Percentiles rank a stretch among this genome's conserved stretches.
phyloP scores from a whole-genome alignment of 768 basidiomycete species.

The Xerocomellus intermedius region DNA sequence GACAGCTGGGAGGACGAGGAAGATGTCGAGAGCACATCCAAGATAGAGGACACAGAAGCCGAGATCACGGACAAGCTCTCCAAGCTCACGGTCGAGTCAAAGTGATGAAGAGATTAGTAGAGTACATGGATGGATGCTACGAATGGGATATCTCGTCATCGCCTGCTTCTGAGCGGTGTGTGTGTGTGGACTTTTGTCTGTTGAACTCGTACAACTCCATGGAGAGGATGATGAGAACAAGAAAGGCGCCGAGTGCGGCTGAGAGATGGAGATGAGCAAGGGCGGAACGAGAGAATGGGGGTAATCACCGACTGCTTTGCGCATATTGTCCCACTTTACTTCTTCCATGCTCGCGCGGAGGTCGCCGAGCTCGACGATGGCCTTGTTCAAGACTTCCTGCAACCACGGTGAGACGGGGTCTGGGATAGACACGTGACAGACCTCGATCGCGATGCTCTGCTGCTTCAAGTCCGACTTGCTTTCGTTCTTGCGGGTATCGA shows the following conservation, averaged over 20 bases:
- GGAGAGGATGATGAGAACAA: conserved; percentile 63
- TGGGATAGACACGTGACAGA: conserved; percentile 25
- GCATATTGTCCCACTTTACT: conserved; percentile 87
- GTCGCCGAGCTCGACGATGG: conserved; percentile 72
- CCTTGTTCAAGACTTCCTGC: conserved; percentile 74
- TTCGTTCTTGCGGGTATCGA: conserved; percentile 92
- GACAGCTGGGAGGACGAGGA: conserved; percentile 82
- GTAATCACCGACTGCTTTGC: conserved; percentile 70
- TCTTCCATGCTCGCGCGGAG: conserved; percentile 80
- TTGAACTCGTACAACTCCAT: conserved; percentile 61
- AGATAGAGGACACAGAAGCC: conserved; percentile 24
- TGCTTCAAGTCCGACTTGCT: conserved; percentile 79
- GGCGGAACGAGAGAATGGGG: neutral
- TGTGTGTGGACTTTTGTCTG: conserved; percentile 29
- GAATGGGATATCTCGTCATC: conserved; percentile 13
- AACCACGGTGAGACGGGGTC: neutral
- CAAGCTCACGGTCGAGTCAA: conserved; percentile 54
- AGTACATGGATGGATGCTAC: conserved; percentile 14
- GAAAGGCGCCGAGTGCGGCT: conserved; percentile 66
- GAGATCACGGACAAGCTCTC: conserved; percentile 51
- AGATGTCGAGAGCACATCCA: conserved; percentile 38
- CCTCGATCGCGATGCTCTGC: conserved; percentile 84
- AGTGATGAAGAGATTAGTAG: conserved; percentile 15
- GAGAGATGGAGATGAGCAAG: conserved; percentile 3
- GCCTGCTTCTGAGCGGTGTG: neutral